Evolutionary conservation across 176 grass and related monocot genomes (phyloP).

Genomic region (Zea luxurians): DNA sequence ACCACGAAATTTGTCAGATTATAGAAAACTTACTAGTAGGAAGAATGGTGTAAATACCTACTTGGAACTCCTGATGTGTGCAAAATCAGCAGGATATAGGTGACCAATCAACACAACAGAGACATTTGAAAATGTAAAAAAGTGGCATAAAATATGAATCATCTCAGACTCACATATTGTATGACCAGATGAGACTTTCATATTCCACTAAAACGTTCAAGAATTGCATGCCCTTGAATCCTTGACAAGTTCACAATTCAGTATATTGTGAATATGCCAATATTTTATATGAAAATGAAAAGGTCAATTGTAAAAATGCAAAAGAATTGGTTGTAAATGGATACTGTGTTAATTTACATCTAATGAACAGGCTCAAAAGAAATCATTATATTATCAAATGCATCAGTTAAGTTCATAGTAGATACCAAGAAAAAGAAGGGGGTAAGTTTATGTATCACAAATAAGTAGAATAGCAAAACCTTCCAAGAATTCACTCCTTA

Average conservation of each 20-base stretch:
- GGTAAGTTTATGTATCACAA: not conserved
- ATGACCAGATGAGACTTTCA: slow-evolving; percentile 21
- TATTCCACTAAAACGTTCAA: not conserved
- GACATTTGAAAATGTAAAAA: slow-evolving; percentile 31
- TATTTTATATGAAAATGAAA: not conserved
- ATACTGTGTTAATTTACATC: not conserved
- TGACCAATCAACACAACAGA: slow-evolving; percentile 33
- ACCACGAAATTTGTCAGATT: slow-evolving; percentile 86
- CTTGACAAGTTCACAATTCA: not conserved
- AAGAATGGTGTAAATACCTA: slow-evolving; percentile 75
- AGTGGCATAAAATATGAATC: slow-evolving; percentile 6
- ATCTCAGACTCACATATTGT: slow-evolving; percentile 25
- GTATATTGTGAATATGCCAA: not conserved
- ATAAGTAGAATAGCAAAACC: not conserved
- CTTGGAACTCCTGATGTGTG: slow-evolving; percentile 57
- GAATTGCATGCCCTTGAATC: not conserved
- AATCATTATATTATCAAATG: not conserved
- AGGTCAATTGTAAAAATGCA: not conserved
- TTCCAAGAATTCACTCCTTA: not conserved
- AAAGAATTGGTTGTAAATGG: not conserved
- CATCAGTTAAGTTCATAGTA: not conserved
- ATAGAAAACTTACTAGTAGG: slow-evolving; percentile 70
- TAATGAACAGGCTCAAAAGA: not conserved
- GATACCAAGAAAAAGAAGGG: not conserved
- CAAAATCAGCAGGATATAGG: slow-evolving; percentile 48